Evolutionary conservation across 2,329 filamentous ascomycete genomes (phyloP).

Genomic region (Verticillium albo-atrum): DNA sequence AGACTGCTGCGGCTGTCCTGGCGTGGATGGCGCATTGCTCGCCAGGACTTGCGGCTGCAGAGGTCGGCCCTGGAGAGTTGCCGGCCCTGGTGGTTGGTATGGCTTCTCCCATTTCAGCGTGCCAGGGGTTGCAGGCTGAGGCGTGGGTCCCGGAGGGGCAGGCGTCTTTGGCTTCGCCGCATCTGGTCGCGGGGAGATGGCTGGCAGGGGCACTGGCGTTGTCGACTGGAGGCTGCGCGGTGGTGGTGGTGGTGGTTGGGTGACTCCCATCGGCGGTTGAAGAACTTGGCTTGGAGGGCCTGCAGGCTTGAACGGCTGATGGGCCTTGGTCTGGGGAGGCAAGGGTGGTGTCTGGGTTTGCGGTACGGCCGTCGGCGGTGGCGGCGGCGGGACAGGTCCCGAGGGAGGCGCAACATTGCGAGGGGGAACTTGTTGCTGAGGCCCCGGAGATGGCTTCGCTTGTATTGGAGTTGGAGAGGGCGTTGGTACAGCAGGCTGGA

Average conservation of each 20-base stretch:
- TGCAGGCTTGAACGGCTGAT: slow-evolving; percentile 25
- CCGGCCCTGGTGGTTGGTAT: slow-evolving; percentile 29
- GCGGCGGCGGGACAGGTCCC: neutral
- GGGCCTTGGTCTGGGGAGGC: slow-evolving; percentile 21
- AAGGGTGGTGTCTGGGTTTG: slow-evolving; percentile 9
- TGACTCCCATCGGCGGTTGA: slow-evolving; percentile 28
- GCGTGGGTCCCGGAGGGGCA: slow-evolving; percentile 18
- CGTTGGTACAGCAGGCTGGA: neutral
- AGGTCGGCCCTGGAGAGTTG: slow-evolving; percentile 18
- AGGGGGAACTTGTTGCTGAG: neutral
- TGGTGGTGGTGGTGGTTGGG: slow-evolving; percentile 23
- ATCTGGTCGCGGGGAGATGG: slow-evolving; percentile 29
- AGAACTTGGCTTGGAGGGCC: slow-evolving; percentile 25
- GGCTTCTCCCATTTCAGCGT: slow-evolving; percentile 36
- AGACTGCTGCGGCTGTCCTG: slow-evolving; percentile 12
- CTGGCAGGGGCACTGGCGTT: slow-evolving; percentile 15
- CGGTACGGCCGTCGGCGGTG: slow-evolving; percentile 5
- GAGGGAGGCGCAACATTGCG: neutral
- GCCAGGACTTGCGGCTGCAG: slow-evolving; percentile 16
- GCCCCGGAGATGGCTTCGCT: neutral
- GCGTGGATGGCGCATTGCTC: slow-evolving; percentile 3
- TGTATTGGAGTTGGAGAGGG: neutral
- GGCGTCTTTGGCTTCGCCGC: slow-evolving; percentile 23
- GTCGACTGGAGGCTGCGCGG: slow-evolving; percentile 14
- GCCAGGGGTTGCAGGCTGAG: slow-evolving; percentile 18